Evolutionary conservation across 164 flowering plant species (phyloP), one percentile per base, ranked within the genome.

Genomic region (Tetracentron sinense): DNA sequence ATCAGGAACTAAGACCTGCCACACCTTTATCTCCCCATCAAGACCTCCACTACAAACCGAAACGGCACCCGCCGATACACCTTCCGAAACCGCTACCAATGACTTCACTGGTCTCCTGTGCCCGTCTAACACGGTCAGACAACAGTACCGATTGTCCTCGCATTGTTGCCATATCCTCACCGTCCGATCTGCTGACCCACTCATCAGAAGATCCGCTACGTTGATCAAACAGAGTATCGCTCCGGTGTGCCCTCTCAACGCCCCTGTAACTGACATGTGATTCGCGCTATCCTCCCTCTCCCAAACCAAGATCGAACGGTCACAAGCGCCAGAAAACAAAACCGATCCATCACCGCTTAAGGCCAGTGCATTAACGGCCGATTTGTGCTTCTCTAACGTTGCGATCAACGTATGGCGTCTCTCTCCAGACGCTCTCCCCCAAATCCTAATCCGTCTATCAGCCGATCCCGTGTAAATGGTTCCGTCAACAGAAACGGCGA

Each of bases 151-250:
- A 8, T 78, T 75, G 1, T 75, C 83, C 1, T 2, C 7, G 0
- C 85, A 80, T 0, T 85, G 74, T 42, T 67, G 68, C 98, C 98
- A 92, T 15, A 92, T 68, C 79, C 98, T 90, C 26, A 92, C 85
- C 77, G 93, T 90, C 70, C 83, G 78, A 81, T 92, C 98, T 1
- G 87, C 86, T 0, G 98, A 92, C 29, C 98, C 98, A 56, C 98
- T 92, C 28, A 92, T 48, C 66, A 89, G 65, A 60, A 84, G 21
- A 75, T 77, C 88, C 3, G 63, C 56, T 15, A 80, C 85, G 78
- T 69, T 77, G 50, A 76, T 65, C 75, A 92, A 69, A 60, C 90
- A 82, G 11, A 92, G 68, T 26, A 89, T 84, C 7, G 96, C 93
- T 55, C 75, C 77, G 2, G 27, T 55, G 63, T 92, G 98, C 2